phyloP scores from a whole-genome alignment of 139 green algal species.

The Desmodesmus armatus region DNA sequence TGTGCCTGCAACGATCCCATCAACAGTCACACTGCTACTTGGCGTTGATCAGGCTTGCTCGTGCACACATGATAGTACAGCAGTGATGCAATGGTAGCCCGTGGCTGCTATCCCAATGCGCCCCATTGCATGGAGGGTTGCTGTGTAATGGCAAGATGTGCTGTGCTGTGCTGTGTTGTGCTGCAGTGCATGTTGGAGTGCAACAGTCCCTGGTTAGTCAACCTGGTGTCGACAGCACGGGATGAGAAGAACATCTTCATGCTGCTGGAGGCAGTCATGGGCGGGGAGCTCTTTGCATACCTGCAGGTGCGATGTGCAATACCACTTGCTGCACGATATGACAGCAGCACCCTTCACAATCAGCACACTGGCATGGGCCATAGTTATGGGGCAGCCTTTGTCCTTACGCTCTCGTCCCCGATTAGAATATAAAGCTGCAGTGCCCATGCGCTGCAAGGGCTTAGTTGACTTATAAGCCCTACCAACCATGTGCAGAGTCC shows the following conservation, averaged over 20 bases:
- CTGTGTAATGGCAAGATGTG: not conserved
- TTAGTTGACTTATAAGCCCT: too few species aligned
- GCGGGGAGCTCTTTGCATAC: slow-evolving; percentile 95
- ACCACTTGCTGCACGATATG: not conserved
- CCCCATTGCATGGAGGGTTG: not conserved
- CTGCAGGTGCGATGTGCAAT: too few species aligned
- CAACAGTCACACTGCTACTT: not conserved
- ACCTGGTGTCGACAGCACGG: slow-evolving; percentile 69
- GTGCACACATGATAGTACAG: too few species aligned
- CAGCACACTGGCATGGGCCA: too few species aligned
- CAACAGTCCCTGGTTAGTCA: slow-evolving; percentile 87
- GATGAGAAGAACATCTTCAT: slow-evolving; percentile 85
- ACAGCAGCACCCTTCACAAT: not conserved
- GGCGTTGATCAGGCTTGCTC: not conserved
- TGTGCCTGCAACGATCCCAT: too few species aligned
- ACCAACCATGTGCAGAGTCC: too few species aligned
- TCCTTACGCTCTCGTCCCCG: too few species aligned
- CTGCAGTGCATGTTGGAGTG: slow-evolving; percentile 75
- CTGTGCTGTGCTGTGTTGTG: not conserved
- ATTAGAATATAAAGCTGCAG: too few species aligned
- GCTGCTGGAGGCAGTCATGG: slow-evolving; percentile 91
- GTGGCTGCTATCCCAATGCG: too few species aligned
- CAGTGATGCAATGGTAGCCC: too few species aligned
- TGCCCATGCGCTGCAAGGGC: too few species aligned
- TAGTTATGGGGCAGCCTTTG: too few species aligned